These are phyloP conservation scores for Hypomyces rosellus DNA, from an alignment of 2,329 filamentous ascomycete genomes.

Conservation along the genomic window DNA sequence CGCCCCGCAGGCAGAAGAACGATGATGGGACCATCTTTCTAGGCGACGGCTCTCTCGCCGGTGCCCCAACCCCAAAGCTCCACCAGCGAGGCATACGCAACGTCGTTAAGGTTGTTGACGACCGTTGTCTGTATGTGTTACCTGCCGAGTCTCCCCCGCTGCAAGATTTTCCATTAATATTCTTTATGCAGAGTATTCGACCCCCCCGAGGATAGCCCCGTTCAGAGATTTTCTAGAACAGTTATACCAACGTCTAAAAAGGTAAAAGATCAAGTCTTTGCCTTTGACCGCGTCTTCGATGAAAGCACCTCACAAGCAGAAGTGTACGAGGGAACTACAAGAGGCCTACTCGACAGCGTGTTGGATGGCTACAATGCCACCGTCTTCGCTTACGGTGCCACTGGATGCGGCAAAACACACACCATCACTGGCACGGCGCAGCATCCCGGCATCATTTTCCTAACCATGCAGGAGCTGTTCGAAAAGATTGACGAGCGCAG, in stretches of 20 bases:
- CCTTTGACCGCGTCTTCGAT: slow-evolving; percentile 94
- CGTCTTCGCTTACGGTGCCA: slow-evolving; percentile 96
- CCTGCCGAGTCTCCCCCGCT: background rate
- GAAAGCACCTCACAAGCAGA: slow-evolving; percentile 88
- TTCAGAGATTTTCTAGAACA: slow-evolving; percentile 79
- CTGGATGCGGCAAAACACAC: slow-evolving; percentile 96
- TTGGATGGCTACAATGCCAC: slow-evolving; percentile 98
- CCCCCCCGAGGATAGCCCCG: slow-evolving; percentile 87
- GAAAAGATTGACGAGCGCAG: slow-evolving; percentile 86
- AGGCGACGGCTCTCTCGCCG: slow-evolving; percentile 94
- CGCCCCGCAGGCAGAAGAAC: slow-evolving; percentile 45
- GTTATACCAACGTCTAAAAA: slow-evolving; percentile 80
- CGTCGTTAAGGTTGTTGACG: slow-evolving; percentile 94
- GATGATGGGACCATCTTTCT: slow-evolving; percentile 89
- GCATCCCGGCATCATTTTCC: slow-evolving; percentile 93
- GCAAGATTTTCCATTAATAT: slow-evolving; percentile 14
- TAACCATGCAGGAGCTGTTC: slow-evolving; percentile 98
- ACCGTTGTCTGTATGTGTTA: slow-evolving; percentile 78
- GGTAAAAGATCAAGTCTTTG: slow-evolving; percentile 96
- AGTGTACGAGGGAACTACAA: slow-evolving; percentile 91
- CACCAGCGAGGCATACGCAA: slow-evolving; percentile 79
- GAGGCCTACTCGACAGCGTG: slow-evolving; percentile 84
- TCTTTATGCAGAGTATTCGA: slow-evolving; percentile 73
- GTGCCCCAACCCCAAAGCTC: slow-evolving; percentile 74
- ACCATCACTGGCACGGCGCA: slow-evolving; percentile 91